These are phyloP conservation scores for Phytophthora hybrid DNA, from an alignment of 352 stramenopile species.

Conservation along the genomic window DNA sequence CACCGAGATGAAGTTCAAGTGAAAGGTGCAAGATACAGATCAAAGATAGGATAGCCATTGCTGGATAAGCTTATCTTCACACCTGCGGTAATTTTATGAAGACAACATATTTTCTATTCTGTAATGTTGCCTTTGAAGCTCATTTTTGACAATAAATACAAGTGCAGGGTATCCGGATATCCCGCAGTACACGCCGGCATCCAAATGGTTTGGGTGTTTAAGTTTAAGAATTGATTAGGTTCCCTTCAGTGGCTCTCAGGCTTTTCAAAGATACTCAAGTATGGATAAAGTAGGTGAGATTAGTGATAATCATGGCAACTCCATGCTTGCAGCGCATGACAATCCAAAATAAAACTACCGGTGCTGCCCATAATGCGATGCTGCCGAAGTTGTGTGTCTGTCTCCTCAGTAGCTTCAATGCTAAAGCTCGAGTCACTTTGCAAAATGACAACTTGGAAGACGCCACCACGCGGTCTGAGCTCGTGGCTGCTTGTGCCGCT, in stretches of 20 bases:
- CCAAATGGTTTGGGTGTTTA: too few species aligned
- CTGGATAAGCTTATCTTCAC: conserved; percentile 15
- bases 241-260: too few species aligned
- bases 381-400: neutral
- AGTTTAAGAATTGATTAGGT: too few species aligned
- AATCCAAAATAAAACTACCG: neutral
- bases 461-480: neutral
- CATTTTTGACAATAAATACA: too few species aligned
- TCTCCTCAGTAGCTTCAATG: neutral
- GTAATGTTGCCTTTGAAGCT: too few species aligned
- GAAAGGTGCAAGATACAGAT: conserved; percentile 13
- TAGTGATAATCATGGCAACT: neutral
- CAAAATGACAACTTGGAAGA: neutral
- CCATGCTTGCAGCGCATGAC: neutral
- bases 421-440: neutral
- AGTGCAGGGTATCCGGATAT: too few species aligned
- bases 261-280: too few species aligned
- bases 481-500: neutral
- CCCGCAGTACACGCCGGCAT: too few species aligned
- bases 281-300: too few species aligned
- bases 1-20: conserved; percentile 74
- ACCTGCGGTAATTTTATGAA: conserved; percentile 18
- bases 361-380: too few species aligned
- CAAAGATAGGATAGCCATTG: neutral
- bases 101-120: neutral